Percentiles rank a stretch among this genome's conserved stretches.
Evolutionary conservation across 441 rosid species (phyloP).

Genomic region (Aquilaria agallochum): DNA sequence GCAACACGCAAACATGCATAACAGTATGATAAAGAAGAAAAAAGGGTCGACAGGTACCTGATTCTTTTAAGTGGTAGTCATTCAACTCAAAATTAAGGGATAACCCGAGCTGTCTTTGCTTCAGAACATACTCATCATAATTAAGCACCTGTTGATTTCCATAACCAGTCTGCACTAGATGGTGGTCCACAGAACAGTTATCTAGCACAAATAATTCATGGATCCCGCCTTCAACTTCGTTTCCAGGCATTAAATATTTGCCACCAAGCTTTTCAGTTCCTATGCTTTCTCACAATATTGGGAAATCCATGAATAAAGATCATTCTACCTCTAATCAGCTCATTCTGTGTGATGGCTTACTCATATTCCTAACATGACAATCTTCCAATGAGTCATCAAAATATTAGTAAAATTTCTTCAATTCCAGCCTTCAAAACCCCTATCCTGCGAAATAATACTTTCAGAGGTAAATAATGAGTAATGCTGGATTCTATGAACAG

Average conservation of each 20-base stretch:
- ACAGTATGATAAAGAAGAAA: neutral
- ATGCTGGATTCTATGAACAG: neutral
- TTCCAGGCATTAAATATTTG: conserved; percentile 33
- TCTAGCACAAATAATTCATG: conserved; percentile 24
- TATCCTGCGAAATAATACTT: conserved; percentile 16
- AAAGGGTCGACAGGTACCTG: conserved; percentile 19
- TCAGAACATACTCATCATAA: conserved; percentile 19
- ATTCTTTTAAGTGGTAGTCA: conserved; percentile 18
- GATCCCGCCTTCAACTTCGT: conserved; percentile 30
- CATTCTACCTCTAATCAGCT: conserved; percentile 14
- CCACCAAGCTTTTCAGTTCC: conserved; percentile 23
- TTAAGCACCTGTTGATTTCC: conserved; percentile 20
- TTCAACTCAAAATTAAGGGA: conserved; percentile 18
- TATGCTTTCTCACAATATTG: conserved; percentile 8
- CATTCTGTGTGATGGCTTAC: conserved; percentile 4
- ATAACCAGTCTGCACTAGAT: conserved; percentile 15
- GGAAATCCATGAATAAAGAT: conserved; percentile 20
- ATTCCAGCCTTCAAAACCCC: neutral
- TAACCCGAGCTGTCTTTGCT: conserved; percentile 20
- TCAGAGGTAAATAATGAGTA: neutral
- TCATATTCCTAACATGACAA: no score
- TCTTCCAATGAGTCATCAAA: neutral
- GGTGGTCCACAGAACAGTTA: conserved; percentile 21
- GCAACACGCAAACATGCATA: neutral
- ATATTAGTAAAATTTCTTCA: neutral